Base-by-base conservation (phyloP, 225 moss, liverwort and hornwort species). In the Climacium dendroides region DNA sequence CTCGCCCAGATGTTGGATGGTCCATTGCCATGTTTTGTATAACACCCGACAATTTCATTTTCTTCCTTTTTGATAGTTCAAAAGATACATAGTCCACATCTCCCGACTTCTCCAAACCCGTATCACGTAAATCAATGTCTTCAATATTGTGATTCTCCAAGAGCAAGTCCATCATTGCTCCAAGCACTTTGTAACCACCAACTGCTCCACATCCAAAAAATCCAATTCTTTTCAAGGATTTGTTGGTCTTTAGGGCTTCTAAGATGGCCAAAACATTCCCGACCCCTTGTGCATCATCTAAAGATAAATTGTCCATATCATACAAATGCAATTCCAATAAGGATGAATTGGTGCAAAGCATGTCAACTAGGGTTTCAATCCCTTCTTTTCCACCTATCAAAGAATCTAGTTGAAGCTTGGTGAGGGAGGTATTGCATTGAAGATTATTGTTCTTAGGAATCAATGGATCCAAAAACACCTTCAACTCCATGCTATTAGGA, bases 261-360 rank as follows among this genome's bases (percentile, higher is more conserved):
- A 73, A 29, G 29, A 73, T 11, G 4, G 29, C 6, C 47, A 73
- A 45, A 17, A 47, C 47, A 6, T 73, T 29, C 3, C 47, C 73
- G 17, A 29, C 0, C 6, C 29, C 18, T 73, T 29, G 9, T 1
- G 10, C 0, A 10, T 45, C 3, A 28, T 6, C 0, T 3, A 5
- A 2, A 28, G 15, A 6, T 10, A 73, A 47, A 1, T 73, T 47
- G 0, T 8, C 0, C 9, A 29, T 0, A 0, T 0, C 0, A 15
- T 0, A 0, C 4, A 69, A 69, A 14, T 0, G 0, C 5, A 52
- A 75, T 52, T 22, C 3, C 48, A 48, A 48, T 10, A 67, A 37
- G 12, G 67, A 37, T 0, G 5, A 23, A 23, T 67, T 67, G 12
- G 22, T 37, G 6, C 1, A 2, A 37, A 67, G 3, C 37, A 67